Evolutionary conservation across 106 monocot genomes (phyloP), one percentile per base, ranked within the genome.

Genomic region (Dendrobium officinale): DNA sequence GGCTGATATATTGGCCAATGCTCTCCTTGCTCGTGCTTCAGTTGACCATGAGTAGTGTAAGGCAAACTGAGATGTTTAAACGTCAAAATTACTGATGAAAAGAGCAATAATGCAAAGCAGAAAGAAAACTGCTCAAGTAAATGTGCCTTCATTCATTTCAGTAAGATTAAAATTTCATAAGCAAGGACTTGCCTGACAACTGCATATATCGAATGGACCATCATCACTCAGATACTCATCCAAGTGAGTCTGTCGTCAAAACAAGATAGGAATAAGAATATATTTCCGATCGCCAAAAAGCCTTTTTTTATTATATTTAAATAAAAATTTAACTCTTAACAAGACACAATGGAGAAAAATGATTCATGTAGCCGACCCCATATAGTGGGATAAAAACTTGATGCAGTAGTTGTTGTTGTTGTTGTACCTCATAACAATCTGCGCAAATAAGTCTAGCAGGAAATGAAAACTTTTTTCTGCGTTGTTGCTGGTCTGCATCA

Each of bases 1-100:
- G 24, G 93, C 84, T 74, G 99, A 99, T 75, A 99, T 81, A 80
- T 93, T 99, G 70, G 91, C 83, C 78, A 99, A 81, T 20, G 95
- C 95, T 82, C 85, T 81, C 74, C 99, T 83, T 70, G 99, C 99
- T 80, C 99, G 95, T 77, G 90, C 83, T 84, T 99, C 99, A 75
- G 92, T 99, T 73, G 99, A 99, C 99, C 99, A 99, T 79, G 99
- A 99, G 79, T 99, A 99, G 82, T 99, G 99, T 79, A 99, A 81
- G 5, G 99, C 99, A 95, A 99, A 99, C 99, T 99, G 84, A 55
- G 83, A 81, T 29, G 5, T 49, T 74, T 24, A 49, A 42, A 49
- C 27, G 9, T 49, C 48, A 48, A 24, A 76, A 76, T 76, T 49
- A 76, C 26, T 19, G 42, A 76, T 26, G 22, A 76, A 49, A 76